Percentiles rank a stretch among this genome's conserved stretches.
phyloP scores from a whole-genome alignment of 2,329 filamentous ascomycete species.

The Fonsecaea multimorphosa region DNA sequence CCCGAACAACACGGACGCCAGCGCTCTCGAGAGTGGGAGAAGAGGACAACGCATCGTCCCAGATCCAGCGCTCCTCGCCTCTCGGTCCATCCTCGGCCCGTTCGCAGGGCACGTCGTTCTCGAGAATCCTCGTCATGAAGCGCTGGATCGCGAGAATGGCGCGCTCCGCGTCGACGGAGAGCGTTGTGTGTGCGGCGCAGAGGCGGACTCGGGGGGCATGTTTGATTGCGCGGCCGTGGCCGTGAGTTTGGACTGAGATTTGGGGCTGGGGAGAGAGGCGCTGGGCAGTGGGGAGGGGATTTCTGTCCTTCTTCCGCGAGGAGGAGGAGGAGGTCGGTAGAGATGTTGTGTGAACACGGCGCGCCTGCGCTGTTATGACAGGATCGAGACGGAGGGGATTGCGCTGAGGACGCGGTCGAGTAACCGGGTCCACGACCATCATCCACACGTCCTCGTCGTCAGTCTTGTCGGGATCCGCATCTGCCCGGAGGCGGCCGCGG shows the following conservation, averaged over 20 bases:
- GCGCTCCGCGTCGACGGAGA: constrained; percentile 32
- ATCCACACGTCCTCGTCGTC: constrained; percentile 14
- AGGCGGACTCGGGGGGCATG: constrained; percentile 24
- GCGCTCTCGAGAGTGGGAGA: not conserved
- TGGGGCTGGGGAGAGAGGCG: not conserved
- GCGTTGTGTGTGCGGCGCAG: constrained; percentile 34
- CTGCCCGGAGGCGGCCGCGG: too few relatives aligned
- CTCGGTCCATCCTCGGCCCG: constrained; percentile 15
- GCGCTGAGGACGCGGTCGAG: not conserved
- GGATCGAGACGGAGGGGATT: not conserved
- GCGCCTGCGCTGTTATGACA: not conserved
- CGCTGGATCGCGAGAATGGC: constrained; percentile 28
- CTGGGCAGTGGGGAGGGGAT: too few relatives aligned
- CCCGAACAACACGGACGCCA: not conserved
- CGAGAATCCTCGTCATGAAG: constrained; percentile 32
- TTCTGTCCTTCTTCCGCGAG: not conserved
- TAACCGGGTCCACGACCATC: constrained; percentile 13
- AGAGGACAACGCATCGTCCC: constrained; percentile 23
- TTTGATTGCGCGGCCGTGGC: too few relatives aligned
- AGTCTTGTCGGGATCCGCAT: not conserved
- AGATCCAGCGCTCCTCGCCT: constrained; percentile 34
- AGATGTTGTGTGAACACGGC: not conserved
- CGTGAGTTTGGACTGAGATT: not conserved
- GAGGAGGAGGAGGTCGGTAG: not conserved
- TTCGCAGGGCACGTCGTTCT: constrained; percentile 24